Conservation (phyloP, 306 rosid genomes). For the Lotus japonicus region DNA sequence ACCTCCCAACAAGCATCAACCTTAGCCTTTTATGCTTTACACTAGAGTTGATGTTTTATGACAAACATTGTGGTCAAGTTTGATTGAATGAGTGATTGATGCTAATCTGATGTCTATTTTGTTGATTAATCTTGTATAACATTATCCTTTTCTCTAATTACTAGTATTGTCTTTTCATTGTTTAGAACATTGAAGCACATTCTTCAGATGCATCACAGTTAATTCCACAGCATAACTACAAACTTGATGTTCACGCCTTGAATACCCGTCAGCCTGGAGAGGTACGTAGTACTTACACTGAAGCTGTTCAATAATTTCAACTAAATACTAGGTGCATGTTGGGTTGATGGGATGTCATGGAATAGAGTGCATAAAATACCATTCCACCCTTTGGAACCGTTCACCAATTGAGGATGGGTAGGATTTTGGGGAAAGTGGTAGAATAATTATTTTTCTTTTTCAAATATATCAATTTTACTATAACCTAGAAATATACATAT, state of each 20-base stretch:
- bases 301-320: background rate
- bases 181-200: conserved; percentile 75
- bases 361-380: background rate
- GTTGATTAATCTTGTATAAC: background rate
- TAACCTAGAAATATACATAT: background rate
- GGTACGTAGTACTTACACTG: conserved; percentile 50
- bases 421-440: background rate
- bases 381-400: background rate
- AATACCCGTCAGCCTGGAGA: conserved; percentile 91
- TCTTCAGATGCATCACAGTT: conserved; percentile 81
- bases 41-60: background rate
- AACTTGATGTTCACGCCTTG: conserved; percentile 89
- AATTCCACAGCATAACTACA: conserved; percentile 94
- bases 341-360: background rate
- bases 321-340: background rate
- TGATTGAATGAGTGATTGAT: conserved; percentile 13
- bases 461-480: background rate
- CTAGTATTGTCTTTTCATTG: conserved; percentile 27
- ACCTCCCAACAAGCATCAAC: background rate
- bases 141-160: conserved; percentile 11
- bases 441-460: background rate
- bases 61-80: background rate
- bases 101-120: conserved; percentile 16
- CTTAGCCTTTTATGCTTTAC: background rate
- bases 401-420: background rate